These are phyloP conservation scores for Macrotyloma uniflorum DNA, from an alignment of 306 rosid genomes.

Conservation along the genomic window DNA sequence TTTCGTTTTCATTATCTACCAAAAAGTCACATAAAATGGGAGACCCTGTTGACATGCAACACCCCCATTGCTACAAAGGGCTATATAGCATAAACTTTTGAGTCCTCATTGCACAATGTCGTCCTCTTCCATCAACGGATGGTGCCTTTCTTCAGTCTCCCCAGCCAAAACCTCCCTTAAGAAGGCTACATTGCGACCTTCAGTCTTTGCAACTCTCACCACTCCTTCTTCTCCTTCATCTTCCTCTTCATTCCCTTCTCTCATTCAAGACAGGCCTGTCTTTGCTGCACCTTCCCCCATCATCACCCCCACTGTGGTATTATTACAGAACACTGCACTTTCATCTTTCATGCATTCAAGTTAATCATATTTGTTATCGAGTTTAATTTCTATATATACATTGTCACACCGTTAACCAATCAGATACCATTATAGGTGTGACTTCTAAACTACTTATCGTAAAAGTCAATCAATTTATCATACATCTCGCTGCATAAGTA, in stretches of 20 bases:
- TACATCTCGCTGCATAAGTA: background rate
- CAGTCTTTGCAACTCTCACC: slow-evolving; percentile 56
- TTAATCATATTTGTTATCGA: background rate
- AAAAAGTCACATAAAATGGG: slow-evolving; percentile 36
- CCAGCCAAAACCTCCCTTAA: slow-evolving; percentile 41
- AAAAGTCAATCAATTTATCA: background rate
- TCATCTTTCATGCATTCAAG: background rate
- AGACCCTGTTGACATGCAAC: slow-evolving; percentile 27
- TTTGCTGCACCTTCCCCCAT: slow-evolving; percentile 74
- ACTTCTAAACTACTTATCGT: background rate
- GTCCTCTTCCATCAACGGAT: slow-evolving; percentile 67
- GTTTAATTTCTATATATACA: background rate
- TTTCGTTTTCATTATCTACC: slow-evolving; percentile 76
- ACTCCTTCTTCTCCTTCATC: slow-evolving; percentile 48
- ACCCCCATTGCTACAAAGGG: background rate
- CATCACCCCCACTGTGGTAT: slow-evolving; percentile 78
- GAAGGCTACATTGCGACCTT: slow-evolving; percentile 59
- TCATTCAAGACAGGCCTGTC: slow-evolving; percentile 84
- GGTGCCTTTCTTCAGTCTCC: slow-evolving; percentile 57
- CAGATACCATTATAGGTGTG: too few species aligned
- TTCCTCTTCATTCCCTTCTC: slow-evolving; percentile 57
- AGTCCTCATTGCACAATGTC: slow-evolving; percentile 65
- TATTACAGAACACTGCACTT: background rate
- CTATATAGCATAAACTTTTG: slow-evolving; percentile 39
- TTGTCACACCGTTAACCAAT: too few species aligned